Evolutionary conservation across 805 yeast genomes (phyloP), one percentile per base, ranked within the genome.

Genomic region (Candida boidinii): DNA sequence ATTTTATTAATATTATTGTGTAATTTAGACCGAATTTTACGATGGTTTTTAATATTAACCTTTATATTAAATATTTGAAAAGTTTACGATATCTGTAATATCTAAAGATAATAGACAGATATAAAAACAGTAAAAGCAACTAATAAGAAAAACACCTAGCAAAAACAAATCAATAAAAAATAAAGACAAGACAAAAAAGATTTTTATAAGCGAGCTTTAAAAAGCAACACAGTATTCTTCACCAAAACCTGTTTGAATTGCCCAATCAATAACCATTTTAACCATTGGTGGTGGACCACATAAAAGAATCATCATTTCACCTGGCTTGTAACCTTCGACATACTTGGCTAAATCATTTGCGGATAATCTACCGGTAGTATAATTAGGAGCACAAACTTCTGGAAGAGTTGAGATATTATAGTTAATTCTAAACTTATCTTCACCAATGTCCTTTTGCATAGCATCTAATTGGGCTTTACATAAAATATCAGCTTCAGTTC

Each of bases 211-310:
- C 9, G 15, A 13, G 14, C 4, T 21, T 31, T 41, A 35, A 16
- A 50, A 50, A 31, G 37, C 41, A 18, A 48, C 48, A 21, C 47
- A 43, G 16, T 43, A 44, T 3, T 41, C 33, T 4, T 34, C 28
- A 26, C 44, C 43, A 16, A 47, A 30, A 0, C 32, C 31, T 13
- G 33, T 26, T 12, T 24, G 31, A 10, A 24, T 21, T 15, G 39
- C 35, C 48, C 48, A 46, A 6, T 20, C 18, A 24, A 41, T 31
- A 3, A 45, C 43, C 2, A 37, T 32, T 6, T 35, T 34, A 26
- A 39, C 44, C 54, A 68, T 59, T 16, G 61, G 64, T 32, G 73
- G 73, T 28, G 74, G 74, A 9, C 74, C 74, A 48, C 74, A 68
- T 16, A 69, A 64, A 30, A 67, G 62, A 23, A 68, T 43, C 62